Percentiles rank a stretch among this genome's conserved stretches.
Conservation (phyloP, 352 stramenopile genomes). For the Globisporangium recalcitrans region DNA sequence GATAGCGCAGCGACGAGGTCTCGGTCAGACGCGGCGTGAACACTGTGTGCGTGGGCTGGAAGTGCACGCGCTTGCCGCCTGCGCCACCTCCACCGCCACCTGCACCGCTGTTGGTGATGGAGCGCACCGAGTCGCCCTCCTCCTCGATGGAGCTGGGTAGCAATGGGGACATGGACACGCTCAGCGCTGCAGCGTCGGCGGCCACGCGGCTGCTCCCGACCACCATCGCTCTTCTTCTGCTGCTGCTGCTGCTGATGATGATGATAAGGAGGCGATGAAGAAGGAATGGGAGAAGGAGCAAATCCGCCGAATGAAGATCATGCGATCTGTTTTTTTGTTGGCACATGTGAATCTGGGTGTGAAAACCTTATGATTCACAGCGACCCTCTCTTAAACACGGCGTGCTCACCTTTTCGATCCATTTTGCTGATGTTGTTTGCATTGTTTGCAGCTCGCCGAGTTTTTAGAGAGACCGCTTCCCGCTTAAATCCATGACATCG, state of each 20-base stretch:
- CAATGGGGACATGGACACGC: constrained; percentile 73
- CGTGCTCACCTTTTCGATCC: too few relatives aligned
- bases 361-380: too few relatives aligned
- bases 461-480: too few relatives aligned
- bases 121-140: constrained; percentile 20
- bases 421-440: too few relatives aligned
- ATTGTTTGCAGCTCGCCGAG: too few relatives aligned
- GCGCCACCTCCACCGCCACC: too few relatives aligned
- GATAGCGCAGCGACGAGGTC: constrained; percentile 64
- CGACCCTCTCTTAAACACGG: too few relatives aligned
- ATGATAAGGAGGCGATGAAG: background rate
- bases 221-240: constrained; percentile 22
- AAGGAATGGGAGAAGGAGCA: constrained; percentile 5
- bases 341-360: background rate
- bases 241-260: background rate
- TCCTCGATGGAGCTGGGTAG: constrained; percentile 77
- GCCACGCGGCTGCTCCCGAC: constrained; percentile 33
- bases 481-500: background rate
- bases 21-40: constrained; percentile 78
- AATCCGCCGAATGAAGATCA: constrained; percentile 9
- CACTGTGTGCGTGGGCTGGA: constrained; percentile 84
- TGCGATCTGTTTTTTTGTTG: constrained; percentile 3
- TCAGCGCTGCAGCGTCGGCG: constrained; percentile 42
- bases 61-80: constrained; percentile 60
- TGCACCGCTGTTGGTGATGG: background rate